phyloP scores from a whole-genome alignment of 768 basidiomycete species.

The Atractiella rhizophila region DNA sequence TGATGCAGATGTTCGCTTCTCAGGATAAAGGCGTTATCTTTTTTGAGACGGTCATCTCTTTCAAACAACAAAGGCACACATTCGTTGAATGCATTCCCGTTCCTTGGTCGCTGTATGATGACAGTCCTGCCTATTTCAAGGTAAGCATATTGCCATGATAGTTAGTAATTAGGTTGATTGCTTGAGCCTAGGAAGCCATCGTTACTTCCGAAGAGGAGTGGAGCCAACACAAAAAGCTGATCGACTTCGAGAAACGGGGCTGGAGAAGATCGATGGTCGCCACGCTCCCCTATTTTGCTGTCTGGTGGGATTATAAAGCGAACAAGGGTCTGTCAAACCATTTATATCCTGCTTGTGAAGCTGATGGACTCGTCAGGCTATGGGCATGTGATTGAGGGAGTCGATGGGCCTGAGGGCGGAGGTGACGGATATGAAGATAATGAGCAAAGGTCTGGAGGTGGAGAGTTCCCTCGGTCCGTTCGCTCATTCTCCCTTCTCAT shows the following conservation, averaged over 20 bases:
- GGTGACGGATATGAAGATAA: conserved; percentile 42
- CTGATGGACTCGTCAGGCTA: conserved; percentile 53
- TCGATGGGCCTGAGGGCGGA: conserved; percentile 32
- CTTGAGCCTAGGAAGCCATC: conserved; percentile 53
- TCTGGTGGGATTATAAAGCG: conserved; percentile 89
- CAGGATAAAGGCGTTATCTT: conserved; percentile 85
- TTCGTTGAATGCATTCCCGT: conserved; percentile 83
- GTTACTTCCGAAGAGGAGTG: conserved; percentile 79
- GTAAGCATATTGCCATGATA: no score
- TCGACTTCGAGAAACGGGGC: conserved; percentile 70
- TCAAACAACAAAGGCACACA: conserved; percentile 74
- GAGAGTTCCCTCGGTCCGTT: conserved; percentile 50
- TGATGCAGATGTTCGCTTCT: conserved; percentile 82
- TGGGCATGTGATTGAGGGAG: conserved; percentile 92
- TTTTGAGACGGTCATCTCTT: conserved; percentile 68
- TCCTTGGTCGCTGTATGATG: conserved; percentile 63
- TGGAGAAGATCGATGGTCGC: conserved; percentile 88
- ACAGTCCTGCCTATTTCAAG: conserved; percentile 79
- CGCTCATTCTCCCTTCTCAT: no score
- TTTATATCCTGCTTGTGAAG: not conserved
- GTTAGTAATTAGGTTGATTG: not conserved
- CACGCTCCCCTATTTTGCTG: conserved; percentile 95
- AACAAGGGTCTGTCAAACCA: not conserved
- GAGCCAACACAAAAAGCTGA: conserved; percentile 93
- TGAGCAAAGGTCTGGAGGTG: conserved; percentile 71